Evolutionary conservation across 179 eudicot species (phyloP).

Genomic region (Dionaea muscipula): DNA sequence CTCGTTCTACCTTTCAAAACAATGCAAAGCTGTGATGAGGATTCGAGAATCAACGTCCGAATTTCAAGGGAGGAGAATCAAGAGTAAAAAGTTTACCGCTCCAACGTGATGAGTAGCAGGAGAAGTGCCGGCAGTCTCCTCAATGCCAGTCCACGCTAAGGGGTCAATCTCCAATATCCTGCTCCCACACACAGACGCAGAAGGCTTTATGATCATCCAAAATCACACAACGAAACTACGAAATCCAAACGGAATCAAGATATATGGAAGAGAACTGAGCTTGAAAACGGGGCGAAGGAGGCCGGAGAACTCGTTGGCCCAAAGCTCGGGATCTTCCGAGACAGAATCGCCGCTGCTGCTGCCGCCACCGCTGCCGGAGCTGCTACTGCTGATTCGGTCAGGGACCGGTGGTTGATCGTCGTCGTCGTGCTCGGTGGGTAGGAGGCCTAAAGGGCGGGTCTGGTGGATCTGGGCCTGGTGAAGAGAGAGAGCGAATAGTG

Average conservation of each 20-base stretch:
- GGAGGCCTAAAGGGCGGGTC: constrained; percentile 39
- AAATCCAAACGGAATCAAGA: not conserved
- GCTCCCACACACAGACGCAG: not conserved
- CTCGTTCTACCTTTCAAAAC: too few relatives aligned
- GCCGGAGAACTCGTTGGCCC: constrained; percentile 46
- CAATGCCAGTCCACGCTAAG: constrained; percentile 68
- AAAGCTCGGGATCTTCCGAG: constrained; percentile 54
- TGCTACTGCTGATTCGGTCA: constrained; percentile 29
- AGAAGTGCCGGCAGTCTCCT: constrained; percentile 58
- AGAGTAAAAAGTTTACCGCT: constrained; percentile 30
- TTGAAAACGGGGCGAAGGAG: constrained; percentile 80
- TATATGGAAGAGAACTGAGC: constrained; percentile 14
- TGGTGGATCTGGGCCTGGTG: constrained; percentile 77
- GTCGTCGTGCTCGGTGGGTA: constrained; percentile 11
- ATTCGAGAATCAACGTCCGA: too few relatives aligned
- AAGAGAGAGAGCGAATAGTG: constrained; percentile 60
- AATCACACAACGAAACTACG: not conserved
- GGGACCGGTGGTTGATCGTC: constrained; percentile 10
- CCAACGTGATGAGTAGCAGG: constrained; percentile 58
- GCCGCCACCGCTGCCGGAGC: constrained; percentile 35
- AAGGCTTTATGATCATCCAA: too few relatives aligned
- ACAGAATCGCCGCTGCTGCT: constrained; percentile 50
- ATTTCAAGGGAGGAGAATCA: not conserved
- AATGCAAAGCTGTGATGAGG: too few relatives aligned
- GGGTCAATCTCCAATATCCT: constrained; percentile 69